Conservation (phyloP, 129 eudicot species). For the Saussurea involucrata region DNA sequence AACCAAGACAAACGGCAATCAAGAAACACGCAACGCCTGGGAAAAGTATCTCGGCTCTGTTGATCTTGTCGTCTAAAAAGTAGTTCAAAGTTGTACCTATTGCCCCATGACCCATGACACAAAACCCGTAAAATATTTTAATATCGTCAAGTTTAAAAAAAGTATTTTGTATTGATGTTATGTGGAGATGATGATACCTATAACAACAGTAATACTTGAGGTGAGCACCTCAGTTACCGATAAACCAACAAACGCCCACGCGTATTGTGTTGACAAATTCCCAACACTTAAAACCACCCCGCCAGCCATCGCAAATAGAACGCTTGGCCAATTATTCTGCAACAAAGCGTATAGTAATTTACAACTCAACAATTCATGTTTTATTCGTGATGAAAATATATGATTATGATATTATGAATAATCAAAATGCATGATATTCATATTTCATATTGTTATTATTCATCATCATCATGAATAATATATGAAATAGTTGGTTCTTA, state of each 20-base stretch:
- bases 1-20: conserved; percentile 71
- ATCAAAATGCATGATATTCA: neutral
- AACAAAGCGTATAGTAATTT: neutral
- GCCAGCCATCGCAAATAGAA: conserved; percentile 85
- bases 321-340: conserved; percentile 90
- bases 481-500: neutral
- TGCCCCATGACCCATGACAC: neutral
- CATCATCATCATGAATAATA: neutral
- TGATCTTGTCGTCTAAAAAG: conserved; percentile 80
- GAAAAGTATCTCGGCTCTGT: conserved; percentile 76
- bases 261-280: conserved; percentile 81
- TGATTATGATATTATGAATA: neutral
- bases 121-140: neutral
- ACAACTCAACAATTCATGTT: neutral
- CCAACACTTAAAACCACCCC: conserved; percentile 86
- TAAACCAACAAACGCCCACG: conserved; percentile 94
- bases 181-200: conserved; percentile 44
- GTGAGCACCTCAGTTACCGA: conserved; percentile 76
- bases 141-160: neutral
- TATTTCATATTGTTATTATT: no score
- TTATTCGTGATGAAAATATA: neutral
- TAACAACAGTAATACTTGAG: conserved; percentile 79
- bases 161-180: no score
- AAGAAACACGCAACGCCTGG: conserved; percentile 90
- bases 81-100: conserved; percentile 87